phyloP scores from a whole-genome alignment of 331 rosid genomes.

The Phaseolus coccineus region DNA sequence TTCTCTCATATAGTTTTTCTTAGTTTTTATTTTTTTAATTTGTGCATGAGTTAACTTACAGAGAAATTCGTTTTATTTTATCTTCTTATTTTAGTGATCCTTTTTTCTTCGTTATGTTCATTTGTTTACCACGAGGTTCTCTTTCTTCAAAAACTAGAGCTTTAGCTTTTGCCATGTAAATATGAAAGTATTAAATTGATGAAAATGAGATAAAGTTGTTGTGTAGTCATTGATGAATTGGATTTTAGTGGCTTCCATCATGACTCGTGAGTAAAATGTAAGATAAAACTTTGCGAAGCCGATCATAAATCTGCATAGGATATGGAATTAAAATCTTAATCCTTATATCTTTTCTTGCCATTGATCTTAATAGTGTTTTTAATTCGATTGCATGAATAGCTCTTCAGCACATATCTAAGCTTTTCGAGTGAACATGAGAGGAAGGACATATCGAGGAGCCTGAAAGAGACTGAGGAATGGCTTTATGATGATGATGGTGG shows the following conservation, averaged over 20 bases:
- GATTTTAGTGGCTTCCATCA: conserved; percentile 4
- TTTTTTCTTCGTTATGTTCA: background rate
- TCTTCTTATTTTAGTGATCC: background rate
- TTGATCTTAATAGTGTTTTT: background rate
- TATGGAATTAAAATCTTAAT: background rate
- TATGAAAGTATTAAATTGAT: background rate
- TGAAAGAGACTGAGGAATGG: conserved; percentile 84
- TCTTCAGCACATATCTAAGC: conserved; percentile 66
- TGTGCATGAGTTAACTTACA: no score
- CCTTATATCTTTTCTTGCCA: conserved; percentile 14
- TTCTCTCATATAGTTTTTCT: no score
- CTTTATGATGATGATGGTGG: conserved; percentile 74
- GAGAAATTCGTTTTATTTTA: no score
- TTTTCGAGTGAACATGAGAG: conserved; percentile 72
- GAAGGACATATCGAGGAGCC: conserved; percentile 67
- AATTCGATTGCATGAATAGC: conserved; percentile 54
- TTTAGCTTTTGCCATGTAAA: background rate
- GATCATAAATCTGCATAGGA: conserved; percentile 8
- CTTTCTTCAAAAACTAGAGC: background rate
- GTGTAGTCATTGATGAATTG: background rate
- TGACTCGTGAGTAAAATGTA: background rate
- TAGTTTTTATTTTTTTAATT: no score
- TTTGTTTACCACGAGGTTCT: background rate
- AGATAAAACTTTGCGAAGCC: conserved; percentile 17
- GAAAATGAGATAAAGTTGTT: conserved; percentile 9